Percentiles rank a stretch among this genome's conserved stretches.
These are phyloP conservation scores for Vitis amurensis DNA, from an alignment of 164 flowering plant species.

Conservation along the genomic window DNA sequence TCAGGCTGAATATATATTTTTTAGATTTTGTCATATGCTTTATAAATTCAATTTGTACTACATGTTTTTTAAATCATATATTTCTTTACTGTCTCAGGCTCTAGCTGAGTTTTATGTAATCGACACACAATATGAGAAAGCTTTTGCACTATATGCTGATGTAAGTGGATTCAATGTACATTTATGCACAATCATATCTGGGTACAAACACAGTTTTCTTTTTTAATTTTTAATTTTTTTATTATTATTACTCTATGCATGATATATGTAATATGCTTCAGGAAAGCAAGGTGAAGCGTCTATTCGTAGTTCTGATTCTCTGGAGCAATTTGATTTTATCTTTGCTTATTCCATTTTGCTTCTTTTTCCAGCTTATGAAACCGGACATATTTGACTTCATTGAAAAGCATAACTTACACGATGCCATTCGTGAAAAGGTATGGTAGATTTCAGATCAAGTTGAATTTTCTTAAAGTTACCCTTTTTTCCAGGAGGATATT, in stretches of 20 bases:
- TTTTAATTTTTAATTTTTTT: no score
- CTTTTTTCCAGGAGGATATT: no score
- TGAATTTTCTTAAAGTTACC: neutral
- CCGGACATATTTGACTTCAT: constrained; percentile 88
- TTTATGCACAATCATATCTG: neutral
- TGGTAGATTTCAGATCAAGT: constrained; percentile 3
- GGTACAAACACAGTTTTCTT: no score
- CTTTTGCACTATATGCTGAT: constrained; percentile 88
- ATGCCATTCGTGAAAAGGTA: constrained; percentile 90
- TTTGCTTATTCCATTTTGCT: constrained; percentile 4
- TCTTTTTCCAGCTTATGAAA: constrained; percentile 73
- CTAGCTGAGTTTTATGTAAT: constrained; percentile 88
- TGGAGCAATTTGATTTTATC: constrained; percentile 4
- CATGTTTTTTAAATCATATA: neutral
- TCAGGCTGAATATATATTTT: constrained; percentile 12
- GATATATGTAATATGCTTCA: neutral
- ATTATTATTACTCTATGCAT: neutral
- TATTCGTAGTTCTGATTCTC: constrained; percentile 1
- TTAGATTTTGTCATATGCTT: neutral
- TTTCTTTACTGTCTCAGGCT: constrained; percentile 55
- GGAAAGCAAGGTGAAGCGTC: neutral
- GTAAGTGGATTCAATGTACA: constrained; percentile 49
- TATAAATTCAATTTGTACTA: neutral
- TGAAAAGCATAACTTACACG: constrained; percentile 81
- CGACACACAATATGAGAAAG: constrained; percentile 83